These are phyloP conservation scores for Geosmithia putterillii DNA, from an alignment of 2,329 filamentous ascomycete species.

Conservation along the genomic window DNA sequence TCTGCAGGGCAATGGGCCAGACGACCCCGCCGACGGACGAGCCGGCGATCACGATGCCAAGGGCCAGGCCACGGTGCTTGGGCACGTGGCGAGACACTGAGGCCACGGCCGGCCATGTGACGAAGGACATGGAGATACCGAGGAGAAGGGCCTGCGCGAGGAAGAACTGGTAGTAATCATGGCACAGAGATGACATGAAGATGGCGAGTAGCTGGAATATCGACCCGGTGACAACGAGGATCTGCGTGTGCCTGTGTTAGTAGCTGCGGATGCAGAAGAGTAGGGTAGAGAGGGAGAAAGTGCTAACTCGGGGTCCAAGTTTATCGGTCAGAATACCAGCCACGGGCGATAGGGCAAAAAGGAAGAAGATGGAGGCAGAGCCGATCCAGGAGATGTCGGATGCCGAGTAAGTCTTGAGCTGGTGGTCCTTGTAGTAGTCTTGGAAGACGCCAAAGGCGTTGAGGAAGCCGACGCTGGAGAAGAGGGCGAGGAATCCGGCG, in stretches of 20 bases:
- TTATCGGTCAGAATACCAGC: background rate
- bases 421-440: background rate
- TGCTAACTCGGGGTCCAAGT: background rate
- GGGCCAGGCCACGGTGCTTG: conserved; percentile 29
- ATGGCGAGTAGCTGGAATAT: conserved; percentile 22
- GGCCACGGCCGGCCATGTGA: conserved; percentile 30
- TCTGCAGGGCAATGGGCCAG: conserved; percentile 33
- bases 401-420: background rate
- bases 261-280: no score
- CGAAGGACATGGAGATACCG: conserved; percentile 25
- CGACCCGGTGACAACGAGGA: background rate
- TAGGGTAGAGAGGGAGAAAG: background rate
- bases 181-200: conserved; percentile 30
- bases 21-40: conserved; percentile 40
- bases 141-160: conserved; percentile 33
- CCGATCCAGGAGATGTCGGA: conserved; percentile 1
- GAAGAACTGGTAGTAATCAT: conserved; percentile 37
- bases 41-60: conserved; percentile 31
- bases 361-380: background rate
- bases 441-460: conserved; percentile 1
- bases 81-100: conserved; percentile 34
- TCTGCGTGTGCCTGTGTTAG: background rate
- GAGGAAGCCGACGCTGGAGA: background rate
- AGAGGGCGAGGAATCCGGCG: background rate
- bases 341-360: background rate